Percentiles rank a stretch among this genome's conserved stretches.
Conservation (phyloP, 352 stramenopile species). For the Pythium monospermum region DNA sequence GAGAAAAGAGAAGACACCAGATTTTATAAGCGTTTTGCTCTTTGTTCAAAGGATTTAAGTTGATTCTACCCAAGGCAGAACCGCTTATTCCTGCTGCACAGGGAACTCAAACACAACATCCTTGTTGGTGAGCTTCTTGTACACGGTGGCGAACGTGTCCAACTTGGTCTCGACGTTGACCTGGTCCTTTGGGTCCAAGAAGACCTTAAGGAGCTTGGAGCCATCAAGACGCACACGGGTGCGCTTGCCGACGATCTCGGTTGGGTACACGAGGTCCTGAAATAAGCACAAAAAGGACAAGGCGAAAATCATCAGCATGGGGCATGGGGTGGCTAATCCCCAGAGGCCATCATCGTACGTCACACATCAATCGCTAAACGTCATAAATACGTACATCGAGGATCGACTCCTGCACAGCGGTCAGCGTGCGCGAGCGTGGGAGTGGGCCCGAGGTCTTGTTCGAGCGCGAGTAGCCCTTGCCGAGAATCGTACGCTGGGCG, state of each 20-base stretch:
- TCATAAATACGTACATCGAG: constrained; percentile 89
- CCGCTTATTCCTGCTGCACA: constrained; percentile 80
- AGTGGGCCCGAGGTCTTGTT: constrained; percentile 93
- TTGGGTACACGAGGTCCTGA: constrained; percentile 98
- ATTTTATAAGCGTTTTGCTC: constrained; percentile 52
- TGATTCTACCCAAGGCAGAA: constrained; percentile 21
- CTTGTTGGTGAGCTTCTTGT: constrained; percentile 99
- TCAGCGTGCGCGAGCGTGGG: constrained; percentile 97
- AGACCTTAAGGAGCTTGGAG: constrained; percentile 98
- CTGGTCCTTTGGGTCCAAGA: constrained; percentile 98
- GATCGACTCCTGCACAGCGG: constrained; percentile 98
- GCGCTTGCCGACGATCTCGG: constrained; percentile 99
- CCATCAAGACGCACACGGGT: constrained; percentile 96
- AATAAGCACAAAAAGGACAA: constrained; percentile 18
- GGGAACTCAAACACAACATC: constrained; percentile 98
- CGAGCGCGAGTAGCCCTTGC: constrained; percentile 94
- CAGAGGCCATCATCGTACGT: constrained; percentile 86
- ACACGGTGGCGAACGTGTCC: constrained; percentile 99
- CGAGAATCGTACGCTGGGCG: constrained; percentile 98
- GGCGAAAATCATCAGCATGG: constrained; percentile 61
- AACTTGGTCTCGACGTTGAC: constrained; percentile 99
- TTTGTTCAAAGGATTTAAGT: constrained; percentile 36
- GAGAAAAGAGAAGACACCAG: too few relatives aligned
- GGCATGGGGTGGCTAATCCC: constrained; percentile 86
- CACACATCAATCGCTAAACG: constrained; percentile 16